Evolutionary conservation across 495 filamentous ascomycete species (phyloP), one percentile per base, ranked within the genome.

Genomic region (Podospora pseudocomata): DNA sequence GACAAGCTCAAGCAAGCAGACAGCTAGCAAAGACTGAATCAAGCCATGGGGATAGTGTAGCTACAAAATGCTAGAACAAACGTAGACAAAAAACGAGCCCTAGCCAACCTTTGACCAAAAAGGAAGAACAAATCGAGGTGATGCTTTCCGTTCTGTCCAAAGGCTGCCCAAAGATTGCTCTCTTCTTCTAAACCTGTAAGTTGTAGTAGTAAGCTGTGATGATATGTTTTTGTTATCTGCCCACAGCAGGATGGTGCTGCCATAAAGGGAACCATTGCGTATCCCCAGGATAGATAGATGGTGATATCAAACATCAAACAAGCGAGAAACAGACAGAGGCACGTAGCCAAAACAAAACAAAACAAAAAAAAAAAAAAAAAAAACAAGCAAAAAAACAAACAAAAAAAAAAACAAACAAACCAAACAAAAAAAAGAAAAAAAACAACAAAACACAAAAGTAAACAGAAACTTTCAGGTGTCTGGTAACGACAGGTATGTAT

Each of bases 101-200:
- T 49, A 49, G 39, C 39, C 9, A 49, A 49, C 39, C 9, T 16
- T 11, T 49, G 39, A 49, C 39, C 39, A 49, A 49, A 49, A 7
- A 30, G 30, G 23, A 23, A 61, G 13, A 28, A 61, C 11, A 28
- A 34, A 23, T 26, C n/a, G 58, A 63, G 27, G 30, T 18, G 55
- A 63, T 20, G 20, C 19, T 34, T 59, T 32, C 58, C 60, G 60
- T 34, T 59, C 19, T 59, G 66, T 60, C 60, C 62, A 23, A 57
- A 19, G 28, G 28, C 59, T 28, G 59, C 19, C 20, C 65, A 68
- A 69, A 71, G 73, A 75, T 75, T 68, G 73, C 73, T 75, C 73
- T 64, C 73, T 70, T 64, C 26, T 74, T 67, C 39, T 49, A 49
- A 49, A 16, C 13, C 39, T 49, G 39, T 72, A 72, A 65, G 28